Evolutionary conservation across 2,329 filamentous ascomycete species (phyloP).

Genomic region (Grosmannia penicillata): DNA sequence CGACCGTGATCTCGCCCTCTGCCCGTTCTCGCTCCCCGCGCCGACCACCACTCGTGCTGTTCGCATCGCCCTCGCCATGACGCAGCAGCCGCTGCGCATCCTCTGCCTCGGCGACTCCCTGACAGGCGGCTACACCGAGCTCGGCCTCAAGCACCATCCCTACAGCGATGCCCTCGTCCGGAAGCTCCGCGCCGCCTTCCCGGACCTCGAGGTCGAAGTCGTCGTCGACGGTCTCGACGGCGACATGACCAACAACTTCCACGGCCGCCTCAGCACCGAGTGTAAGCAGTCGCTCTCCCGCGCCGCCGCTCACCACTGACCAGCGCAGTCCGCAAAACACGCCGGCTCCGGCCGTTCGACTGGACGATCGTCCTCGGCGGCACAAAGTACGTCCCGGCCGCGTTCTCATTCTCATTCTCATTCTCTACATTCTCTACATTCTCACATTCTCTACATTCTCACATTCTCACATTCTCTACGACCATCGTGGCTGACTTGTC

Average conservation of each 20-base stretch:
- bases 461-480: not conserved
- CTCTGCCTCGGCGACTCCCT: conserved; percentile 53
- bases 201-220: conserved; percentile 15
- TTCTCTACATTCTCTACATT: not conserved
- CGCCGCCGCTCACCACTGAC: not conserved
- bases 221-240: conserved; percentile 16
- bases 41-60: too few species aligned
- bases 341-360: conserved; percentile 25
- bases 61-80: conserved; percentile 1
- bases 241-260: conserved; percentile 12
- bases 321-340: not conserved
- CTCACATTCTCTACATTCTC: not conserved
- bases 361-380: conserved; percentile 51
- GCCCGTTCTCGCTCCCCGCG: not conserved
- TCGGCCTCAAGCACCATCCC: conserved; percentile 30
- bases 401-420: too few species aligned
- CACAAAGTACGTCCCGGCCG: conserved; percentile 41
- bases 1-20: too few species aligned
- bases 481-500: not conserved
- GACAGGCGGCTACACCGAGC: conserved; percentile 37
- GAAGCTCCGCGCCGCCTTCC: conserved; percentile 29
- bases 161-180: conserved; percentile 33
- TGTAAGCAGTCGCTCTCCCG: conserved; percentile 9
- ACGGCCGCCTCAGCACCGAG: conserved; percentile 12
- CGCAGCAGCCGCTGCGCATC: conserved; percentile 28